These are phyloP conservation scores for Boeremia exigua DNA, from an alignment of 2,329 filamentous ascomycete species.

Conservation along the genomic window DNA sequence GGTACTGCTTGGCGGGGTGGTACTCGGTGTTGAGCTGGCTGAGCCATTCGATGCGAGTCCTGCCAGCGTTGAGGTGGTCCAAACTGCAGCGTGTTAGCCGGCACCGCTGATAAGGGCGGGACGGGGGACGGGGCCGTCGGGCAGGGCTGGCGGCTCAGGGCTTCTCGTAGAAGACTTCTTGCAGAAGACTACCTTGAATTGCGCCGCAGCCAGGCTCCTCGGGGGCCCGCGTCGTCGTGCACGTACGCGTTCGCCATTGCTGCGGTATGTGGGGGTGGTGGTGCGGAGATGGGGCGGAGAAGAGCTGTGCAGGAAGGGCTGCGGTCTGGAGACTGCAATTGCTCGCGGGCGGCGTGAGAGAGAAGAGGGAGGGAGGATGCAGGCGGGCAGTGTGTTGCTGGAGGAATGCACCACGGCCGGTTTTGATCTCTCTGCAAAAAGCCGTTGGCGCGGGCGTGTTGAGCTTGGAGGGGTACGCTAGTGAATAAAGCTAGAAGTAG, in stretches of 20 bases:
- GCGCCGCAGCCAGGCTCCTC: slow-evolving; percentile 14
- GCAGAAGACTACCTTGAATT: slow-evolving; percentile 10
- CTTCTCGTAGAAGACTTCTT: slow-evolving; percentile 5
- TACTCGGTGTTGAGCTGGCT: slow-evolving; percentile 87
- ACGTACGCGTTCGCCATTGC: slow-evolving; percentile 72
- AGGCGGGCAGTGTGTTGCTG: slow-evolving; percentile 12
- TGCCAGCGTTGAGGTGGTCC: slow-evolving; percentile 79
- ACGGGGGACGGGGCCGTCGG: slow-evolving; percentile 1
- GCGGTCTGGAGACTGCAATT: slow-evolving; percentile 20
- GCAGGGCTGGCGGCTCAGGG: slow-evolving; percentile 7
- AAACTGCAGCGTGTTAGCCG: slow-evolving; percentile 28
- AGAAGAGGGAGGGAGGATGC: slow-evolving; percentile 9
- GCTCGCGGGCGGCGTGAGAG: slow-evolving; percentile 12
- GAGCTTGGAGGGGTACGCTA: slow-evolving; percentile 35
- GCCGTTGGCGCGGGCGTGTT: slow-evolving; percentile 30
- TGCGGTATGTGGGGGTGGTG: slow-evolving; percentile 17
- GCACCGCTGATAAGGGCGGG: not conserved
- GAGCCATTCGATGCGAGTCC: slow-evolving; percentile 74
- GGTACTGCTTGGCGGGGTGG: slow-evolving; percentile 85
- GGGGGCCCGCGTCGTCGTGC: slow-evolving; percentile 4
- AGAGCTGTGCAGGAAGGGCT: slow-evolving; percentile 20
- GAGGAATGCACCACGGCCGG: slow-evolving; percentile 25
- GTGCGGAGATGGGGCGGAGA: slow-evolving; percentile 1
- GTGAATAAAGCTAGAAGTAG: too few species aligned
- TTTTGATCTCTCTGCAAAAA: slow-evolving; percentile 30